These are phyloP conservation scores for Kwoniella shandongensis DNA, from an alignment of 768 basidiomycete species.

Conservation along the genomic window DNA sequence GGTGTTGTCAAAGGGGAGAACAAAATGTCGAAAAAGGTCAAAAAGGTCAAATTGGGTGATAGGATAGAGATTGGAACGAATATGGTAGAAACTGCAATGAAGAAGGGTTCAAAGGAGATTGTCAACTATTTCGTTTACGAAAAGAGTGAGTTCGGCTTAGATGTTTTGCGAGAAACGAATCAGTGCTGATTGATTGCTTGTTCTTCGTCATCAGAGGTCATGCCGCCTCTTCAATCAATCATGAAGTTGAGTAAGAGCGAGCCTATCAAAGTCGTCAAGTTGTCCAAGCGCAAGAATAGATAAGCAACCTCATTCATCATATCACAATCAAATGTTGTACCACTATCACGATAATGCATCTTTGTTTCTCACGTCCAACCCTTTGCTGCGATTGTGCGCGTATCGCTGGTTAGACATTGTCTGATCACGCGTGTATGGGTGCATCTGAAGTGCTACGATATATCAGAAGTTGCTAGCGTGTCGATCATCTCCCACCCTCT, in stretches of 20 bases:
- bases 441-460: no score
- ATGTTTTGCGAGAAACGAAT: not conserved
- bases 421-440: no score
- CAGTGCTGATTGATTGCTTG: no score
- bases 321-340: not conserved
- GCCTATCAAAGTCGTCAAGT: not conserved
- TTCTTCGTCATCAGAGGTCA: constrained; percentile 23
- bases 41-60: constrained; percentile 24
- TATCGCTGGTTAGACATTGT: no score
- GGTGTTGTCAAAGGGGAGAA: not conserved
- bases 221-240: constrained; percentile 38
- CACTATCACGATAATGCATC: constrained; percentile 1
- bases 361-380: not conserved
- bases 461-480: no score
- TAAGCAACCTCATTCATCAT: not conserved
- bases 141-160: constrained; percentile 39
- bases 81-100: constrained; percentile 39
- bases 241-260: constrained; percentile 32
- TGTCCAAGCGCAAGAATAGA: constrained; percentile 5
- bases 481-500: no score
- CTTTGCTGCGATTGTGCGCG: no score
- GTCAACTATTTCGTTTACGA: constrained; percentile 51
- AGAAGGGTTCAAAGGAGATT: constrained; percentile 42
- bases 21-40: constrained; percentile 9
- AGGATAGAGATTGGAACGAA: constrained; percentile 26